A percentile compares a stretch with the other conserved stretches of the same genome.
These are phyloP conservation scores for Hypoxylon sp. DNA, from an alignment of 2,329 filamentous ascomycete species.

Conservation along the genomic window DNA sequence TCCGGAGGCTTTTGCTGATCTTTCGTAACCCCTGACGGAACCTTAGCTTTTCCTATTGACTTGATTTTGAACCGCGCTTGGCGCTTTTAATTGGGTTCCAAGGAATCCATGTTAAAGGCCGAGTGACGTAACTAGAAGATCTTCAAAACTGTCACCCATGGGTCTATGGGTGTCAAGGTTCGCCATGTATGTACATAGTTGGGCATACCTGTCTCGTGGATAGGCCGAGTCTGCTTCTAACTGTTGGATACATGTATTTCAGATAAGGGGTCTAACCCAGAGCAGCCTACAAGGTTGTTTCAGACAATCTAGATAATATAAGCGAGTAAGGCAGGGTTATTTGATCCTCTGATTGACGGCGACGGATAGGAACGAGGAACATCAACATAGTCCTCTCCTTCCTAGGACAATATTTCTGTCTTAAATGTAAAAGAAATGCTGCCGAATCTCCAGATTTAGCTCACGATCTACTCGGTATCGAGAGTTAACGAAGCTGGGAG, in stretches of 20 bases:
- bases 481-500: background rate
- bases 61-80: conserved; percentile 25
- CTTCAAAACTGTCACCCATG: background rate
- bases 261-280: background rate
- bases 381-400: conserved; percentile 11
- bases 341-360: conserved; percentile 4
- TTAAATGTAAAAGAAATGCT: conserved; percentile 12
- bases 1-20: conserved; percentile 23
- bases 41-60: conserved; percentile 1
- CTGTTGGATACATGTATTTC: background rate
- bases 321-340: background rate
- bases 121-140: background rate
- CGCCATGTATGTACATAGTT: background rate
- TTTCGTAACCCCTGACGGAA: conserved; percentile 8
- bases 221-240: background rate
- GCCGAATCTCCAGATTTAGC: conserved; percentile 28
- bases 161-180: background rate
- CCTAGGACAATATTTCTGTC: conserved; percentile 8
- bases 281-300: background rate
- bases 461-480: conserved; percentile 11
- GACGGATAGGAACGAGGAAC: conserved; percentile 14
- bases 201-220: background rate
- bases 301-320: background rate
- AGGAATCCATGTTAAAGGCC: conserved; percentile 11
- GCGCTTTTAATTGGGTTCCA: conserved; percentile 27